phyloP scores from a whole-genome alignment of 2,329 filamentous ascomycete genomes.

The Aspergillus sergii region DNA sequence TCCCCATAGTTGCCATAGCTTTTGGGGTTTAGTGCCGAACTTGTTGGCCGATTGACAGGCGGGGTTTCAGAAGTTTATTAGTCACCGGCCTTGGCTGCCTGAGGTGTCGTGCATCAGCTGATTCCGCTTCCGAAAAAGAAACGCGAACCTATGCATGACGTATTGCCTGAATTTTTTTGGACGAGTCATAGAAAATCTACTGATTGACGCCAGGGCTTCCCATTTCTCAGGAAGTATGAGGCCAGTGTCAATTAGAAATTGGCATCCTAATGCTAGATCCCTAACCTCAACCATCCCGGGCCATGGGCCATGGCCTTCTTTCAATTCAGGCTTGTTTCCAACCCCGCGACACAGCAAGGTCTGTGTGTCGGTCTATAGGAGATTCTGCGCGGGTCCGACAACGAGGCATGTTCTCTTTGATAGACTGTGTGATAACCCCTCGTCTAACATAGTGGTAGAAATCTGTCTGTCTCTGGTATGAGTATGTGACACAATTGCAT shows the following conservation, averaged over 20 bases:
- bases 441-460: constrained; percentile 19
- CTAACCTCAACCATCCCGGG: constrained; percentile 10
- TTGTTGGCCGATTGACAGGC: not conserved
- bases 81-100: not conserved
- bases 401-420: constrained; percentile 22
- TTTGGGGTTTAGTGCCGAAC: not conserved
- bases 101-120: constrained; percentile 1
- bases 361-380: constrained; percentile 3
- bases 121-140: not conserved
- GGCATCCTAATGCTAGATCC: constrained; percentile 17
- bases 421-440: constrained; percentile 4
- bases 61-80: not conserved
- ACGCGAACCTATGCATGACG: not conserved
- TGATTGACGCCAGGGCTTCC: not conserved
- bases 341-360: constrained; percentile 1
- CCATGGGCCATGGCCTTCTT: constrained; percentile 1
- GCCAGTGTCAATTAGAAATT: constrained; percentile 3
- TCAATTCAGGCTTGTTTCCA: not conserved
- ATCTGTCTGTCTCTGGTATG: constrained; percentile 13
- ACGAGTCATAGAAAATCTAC: not conserved
- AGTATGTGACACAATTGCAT: not conserved
- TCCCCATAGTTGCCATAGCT: not conserved
- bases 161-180: not conserved
- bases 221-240: constrained; percentile 14
- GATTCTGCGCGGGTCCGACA: constrained; percentile 11